phyloP scores from a whole-genome alignment of 2,329 filamentous ascomycete species.

The Fusarium sp. region DNA sequence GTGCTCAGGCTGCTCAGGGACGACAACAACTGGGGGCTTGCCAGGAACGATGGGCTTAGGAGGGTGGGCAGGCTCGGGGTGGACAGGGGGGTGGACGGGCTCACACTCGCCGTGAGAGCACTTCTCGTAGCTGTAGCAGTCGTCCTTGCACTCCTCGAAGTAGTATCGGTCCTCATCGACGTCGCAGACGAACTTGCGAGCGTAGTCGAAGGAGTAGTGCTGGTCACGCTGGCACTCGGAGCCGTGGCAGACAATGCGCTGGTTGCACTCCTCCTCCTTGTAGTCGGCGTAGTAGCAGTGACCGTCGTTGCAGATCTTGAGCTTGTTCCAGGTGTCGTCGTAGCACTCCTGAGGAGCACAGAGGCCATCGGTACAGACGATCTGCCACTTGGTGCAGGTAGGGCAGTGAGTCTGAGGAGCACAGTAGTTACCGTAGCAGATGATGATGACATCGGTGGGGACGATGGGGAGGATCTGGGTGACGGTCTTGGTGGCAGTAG shows the following conservation, averaged over 20 bases:
- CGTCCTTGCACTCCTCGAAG: constrained; percentile 48
- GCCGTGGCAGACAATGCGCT: constrained; percentile 53
- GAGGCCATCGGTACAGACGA: constrained; percentile 53
- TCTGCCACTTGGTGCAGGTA: constrained; percentile 43
- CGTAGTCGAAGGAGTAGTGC: constrained; percentile 47
- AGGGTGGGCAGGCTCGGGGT: constrained; percentile 7
- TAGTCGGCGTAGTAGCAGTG: constrained; percentile 50
- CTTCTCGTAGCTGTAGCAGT: constrained; percentile 48
- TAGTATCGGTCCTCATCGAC: constrained; percentile 47
- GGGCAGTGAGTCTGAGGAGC: constrained; percentile 48
- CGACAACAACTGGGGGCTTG: constrained; percentile 27
- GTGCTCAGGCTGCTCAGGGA: constrained; percentile 3
- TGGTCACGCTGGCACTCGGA: constrained; percentile 48
- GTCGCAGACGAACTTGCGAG: constrained; percentile 52
- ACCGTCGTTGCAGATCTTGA: constrained; percentile 51
- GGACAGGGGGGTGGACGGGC: constrained; percentile 30
- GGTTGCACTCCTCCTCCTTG: constrained; percentile 48
- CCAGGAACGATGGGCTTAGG: constrained; percentile 14
- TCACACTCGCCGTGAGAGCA: constrained; percentile 47
- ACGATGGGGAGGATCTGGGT: constrained; percentile 40
- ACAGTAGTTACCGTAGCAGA: constrained; percentile 51
- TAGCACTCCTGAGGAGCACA: constrained; percentile 49
- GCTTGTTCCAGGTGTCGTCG: constrained; percentile 47
- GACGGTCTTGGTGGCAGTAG: constrained; percentile 40
- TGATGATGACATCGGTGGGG: constrained; percentile 42